Evolutionary conservation across 345 rosid species (phyloP), one percentile per base, ranked within the genome.

Genomic region (Euphorbia pulcherrima): DNA sequence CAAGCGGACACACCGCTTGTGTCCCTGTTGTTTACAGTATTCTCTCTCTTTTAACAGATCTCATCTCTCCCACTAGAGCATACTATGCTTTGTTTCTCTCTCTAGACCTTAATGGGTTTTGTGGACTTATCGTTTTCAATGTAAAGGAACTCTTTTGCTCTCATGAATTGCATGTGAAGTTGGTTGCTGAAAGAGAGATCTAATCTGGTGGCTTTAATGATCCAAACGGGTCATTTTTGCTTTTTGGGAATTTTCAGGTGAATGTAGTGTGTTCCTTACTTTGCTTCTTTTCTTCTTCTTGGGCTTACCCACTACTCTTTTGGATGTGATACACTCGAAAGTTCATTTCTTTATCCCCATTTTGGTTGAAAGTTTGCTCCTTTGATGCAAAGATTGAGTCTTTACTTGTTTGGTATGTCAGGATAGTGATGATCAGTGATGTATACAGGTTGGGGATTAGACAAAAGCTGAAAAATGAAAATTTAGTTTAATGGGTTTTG

Each of bases 81-180:
- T 5, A 48, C 27, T 35, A 71, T 79, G 44, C 68, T 77, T 75
- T 54, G 47, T 72, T 60, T 66, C 65, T 64, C 40, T 65, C 21
- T 41, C 70, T 62, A 41, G 11, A 41, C 13, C 54, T n/a, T n/a
- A 3, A 53, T 40, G 59, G 65, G 72, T 54, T 41, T 68, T 70
- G 23, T 29, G 24, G 60, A 63, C 67, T 72, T 59, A 69, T 83
- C 78, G 59, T 78, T 84, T 79, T 86, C 85, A 62, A 29, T 74
- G 56, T 71, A 81, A 82, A 78, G 82, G 67, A 71, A 58, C 85
- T 72, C 58, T 75, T 56, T 33, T 64, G 74, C 60, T 35, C 67
- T 61, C 68, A 57, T 71, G 79, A 74, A 59, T 30, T 78, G 68
- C 90, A 83, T 84, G 89, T 83, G 88, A 86, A 78, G 82, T 81